These are phyloP conservation scores for Corylus heterophylla DNA, from an alignment of 306 rosid genomes.

Conservation along the genomic window DNA sequence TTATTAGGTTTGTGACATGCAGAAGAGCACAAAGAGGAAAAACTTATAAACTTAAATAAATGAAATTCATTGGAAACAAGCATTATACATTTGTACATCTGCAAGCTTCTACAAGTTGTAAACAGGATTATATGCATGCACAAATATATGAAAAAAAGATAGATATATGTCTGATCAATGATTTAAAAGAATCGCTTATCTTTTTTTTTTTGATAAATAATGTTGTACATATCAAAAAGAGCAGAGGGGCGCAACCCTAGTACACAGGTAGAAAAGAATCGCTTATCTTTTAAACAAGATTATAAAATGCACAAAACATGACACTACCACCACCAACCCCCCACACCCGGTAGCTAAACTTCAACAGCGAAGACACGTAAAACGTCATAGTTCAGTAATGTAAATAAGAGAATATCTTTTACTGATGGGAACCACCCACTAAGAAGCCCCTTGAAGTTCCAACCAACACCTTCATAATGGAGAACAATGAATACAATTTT, in stretches of 20 bases:
- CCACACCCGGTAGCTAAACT: background rate
- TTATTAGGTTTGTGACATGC: background rate
- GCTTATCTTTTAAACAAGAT: background rate
- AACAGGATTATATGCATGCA: background rate
- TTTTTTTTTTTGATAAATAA: background rate
- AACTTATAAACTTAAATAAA: background rate
- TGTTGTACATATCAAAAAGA: too few relatives aligned
- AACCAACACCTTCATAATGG: background rate
- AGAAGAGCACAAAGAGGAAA: background rate
- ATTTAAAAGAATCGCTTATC: background rate
- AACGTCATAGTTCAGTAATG: background rate
- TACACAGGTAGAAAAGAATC: background rate
- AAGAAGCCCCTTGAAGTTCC: conserved; percentile 2
- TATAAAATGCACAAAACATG: background rate
- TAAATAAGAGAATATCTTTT: conserved; percentile 3
- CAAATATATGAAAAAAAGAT: background rate
- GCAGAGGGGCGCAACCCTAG: too few relatives aligned
- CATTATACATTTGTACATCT: background rate
- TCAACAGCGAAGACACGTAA: background rate
- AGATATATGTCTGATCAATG: background rate
- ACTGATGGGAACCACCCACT: conserved; percentile 13
- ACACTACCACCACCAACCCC: background rate
- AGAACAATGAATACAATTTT: background rate
- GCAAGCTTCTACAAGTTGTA: background rate
- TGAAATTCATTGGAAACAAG: background rate